phyloP scores from a whole-genome alignment of 495 filamentous ascomycete species.

The Annulohypoxylon nitens region DNA sequence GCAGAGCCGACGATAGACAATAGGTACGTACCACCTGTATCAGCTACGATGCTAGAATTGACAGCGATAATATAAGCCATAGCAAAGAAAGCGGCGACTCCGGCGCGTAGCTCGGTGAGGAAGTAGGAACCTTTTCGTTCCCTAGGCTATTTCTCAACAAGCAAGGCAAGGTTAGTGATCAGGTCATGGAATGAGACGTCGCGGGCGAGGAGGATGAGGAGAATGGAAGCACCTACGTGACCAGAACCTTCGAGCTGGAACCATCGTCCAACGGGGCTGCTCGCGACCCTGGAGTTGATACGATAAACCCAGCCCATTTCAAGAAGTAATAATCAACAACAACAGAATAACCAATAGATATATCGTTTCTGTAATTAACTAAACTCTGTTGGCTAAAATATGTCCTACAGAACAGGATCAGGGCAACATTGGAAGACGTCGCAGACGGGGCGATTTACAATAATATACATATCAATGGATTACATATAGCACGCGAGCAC shows the following conservation, averaged over 20 bases:
- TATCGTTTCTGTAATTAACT: neutral
- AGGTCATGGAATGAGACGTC: neutral
- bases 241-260: slow-evolving; percentile 81
- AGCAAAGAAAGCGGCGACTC: slow-evolving; percentile 85
- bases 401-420: neutral
- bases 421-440: neutral
- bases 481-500: slow-evolving; percentile 21
- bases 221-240: slow-evolving; percentile 67
- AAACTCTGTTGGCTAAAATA: neutral
- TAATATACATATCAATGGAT: neutral
- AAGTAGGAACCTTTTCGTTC: slow-evolving; percentile 82
- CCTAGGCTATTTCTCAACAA: slow-evolving; percentile 63
- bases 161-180: slow-evolving; percentile 8
- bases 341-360: neutral
- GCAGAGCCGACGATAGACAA: neutral
- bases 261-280: slow-evolving; percentile 74
- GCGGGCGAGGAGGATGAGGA: neutral
- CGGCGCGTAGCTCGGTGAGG: slow-evolving; percentile 83
- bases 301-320: slow-evolving; percentile 64
- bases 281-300: slow-evolving; percentile 67
- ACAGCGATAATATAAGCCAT: slow-evolving; percentile 84
- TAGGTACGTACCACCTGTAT: slow-evolving; percentile 54
- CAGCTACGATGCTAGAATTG: slow-evolving; percentile 76
- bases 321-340: neutral
- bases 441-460: neutral